A percentile compares a stretch with the other conserved stretches of the same genome.
Evolutionary conservation across 2,329 filamentous ascomycete species (phyloP).

Genomic region (Alternaria conjuncta): DNA sequence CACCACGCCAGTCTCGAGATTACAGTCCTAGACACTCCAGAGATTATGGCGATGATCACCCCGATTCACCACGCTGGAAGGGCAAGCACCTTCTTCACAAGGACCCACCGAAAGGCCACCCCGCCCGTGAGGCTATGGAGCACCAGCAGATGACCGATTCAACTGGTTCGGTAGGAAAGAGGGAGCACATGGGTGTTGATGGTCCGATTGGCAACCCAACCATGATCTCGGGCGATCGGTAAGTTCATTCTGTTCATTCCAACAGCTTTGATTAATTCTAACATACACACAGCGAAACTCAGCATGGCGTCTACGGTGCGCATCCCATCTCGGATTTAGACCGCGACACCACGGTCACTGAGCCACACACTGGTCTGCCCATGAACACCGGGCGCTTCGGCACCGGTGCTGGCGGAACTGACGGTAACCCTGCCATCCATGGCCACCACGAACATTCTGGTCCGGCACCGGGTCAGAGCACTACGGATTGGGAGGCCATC

Average conservation of each 20-base stretch:
- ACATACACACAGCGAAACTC: slow-evolving; percentile 20
- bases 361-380: slow-evolving; percentile 50
- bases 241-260: slow-evolving; percentile 12
- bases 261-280: neutral
- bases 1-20: slow-evolving; percentile 28
- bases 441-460: slow-evolving; percentile 29
- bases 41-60: slow-evolving; percentile 32
- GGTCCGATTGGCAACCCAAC: slow-evolving; percentile 37
- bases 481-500: slow-evolving; percentile 31
- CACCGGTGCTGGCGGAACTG: slow-evolving; percentile 46
- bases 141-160: slow-evolving; percentile 18
- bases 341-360: slow-evolving; percentile 34
- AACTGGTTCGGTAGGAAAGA: slow-evolving; percentile 19
- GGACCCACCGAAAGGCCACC: slow-evolving; percentile 48
- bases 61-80: slow-evolving; percentile 27
- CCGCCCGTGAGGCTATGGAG: slow-evolving; percentile 37
- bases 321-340: slow-evolving; percentile 25
- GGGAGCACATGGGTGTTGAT: slow-evolving; percentile 39
- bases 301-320: slow-evolving; percentile 24
- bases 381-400: slow-evolving; percentile 51
- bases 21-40: slow-evolving; percentile 27
- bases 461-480: neutral
- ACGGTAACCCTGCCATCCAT: slow-evolving; percentile 39
- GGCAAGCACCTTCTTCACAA: slow-evolving; percentile 51
- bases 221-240: slow-evolving; percentile 38